These are phyloP conservation scores for Cymbopogon flexuosus DNA, from an alignment of 202 grass and related monocot species.

Conservation along the genomic window DNA sequence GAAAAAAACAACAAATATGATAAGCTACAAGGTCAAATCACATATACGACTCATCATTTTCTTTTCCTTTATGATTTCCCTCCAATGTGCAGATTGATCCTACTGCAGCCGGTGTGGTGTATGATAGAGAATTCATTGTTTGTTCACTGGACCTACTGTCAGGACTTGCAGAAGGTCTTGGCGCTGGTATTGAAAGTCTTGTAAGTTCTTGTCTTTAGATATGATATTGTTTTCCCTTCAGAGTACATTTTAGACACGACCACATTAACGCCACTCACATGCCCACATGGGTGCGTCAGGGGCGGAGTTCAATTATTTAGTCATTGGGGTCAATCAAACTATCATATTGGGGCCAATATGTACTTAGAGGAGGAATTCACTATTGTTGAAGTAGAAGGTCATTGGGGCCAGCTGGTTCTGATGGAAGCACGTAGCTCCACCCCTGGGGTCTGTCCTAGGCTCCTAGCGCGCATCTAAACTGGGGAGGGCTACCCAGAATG, in stretches of 20 bases:
- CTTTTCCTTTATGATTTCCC: slow-evolving; percentile 5
- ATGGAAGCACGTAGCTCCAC: background rate
- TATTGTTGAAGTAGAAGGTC: background rate
- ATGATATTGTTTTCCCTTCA: background rate
- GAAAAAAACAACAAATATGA: slow-evolving; percentile 6
- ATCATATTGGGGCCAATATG: background rate
- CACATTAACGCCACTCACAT: too few relatives aligned
- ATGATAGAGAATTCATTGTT: slow-evolving; percentile 96
- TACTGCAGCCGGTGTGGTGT: slow-evolving; percentile 59
- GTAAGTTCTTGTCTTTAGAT: slow-evolving; percentile 47
- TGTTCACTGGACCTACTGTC: slow-evolving; percentile 91
- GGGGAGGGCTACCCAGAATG: background rate
- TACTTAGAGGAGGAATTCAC: background rate
- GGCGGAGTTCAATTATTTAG: background rate
- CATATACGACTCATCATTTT: slow-evolving; percentile 9
- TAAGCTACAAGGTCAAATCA: background rate
- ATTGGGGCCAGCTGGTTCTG: background rate
- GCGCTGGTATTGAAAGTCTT: slow-evolving; percentile 73
- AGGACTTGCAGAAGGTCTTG: slow-evolving; percentile 84
- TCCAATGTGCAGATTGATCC: slow-evolving; percentile 79
- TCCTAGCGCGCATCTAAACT: background rate
- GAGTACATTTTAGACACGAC: background rate
- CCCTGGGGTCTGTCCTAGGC: background rate
- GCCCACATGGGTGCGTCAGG: background rate
- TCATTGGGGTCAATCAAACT: background rate